Conservation (phyloP, 2,329 filamentous ascomycete genomes). For the Claviceps arundinis region DNA sequence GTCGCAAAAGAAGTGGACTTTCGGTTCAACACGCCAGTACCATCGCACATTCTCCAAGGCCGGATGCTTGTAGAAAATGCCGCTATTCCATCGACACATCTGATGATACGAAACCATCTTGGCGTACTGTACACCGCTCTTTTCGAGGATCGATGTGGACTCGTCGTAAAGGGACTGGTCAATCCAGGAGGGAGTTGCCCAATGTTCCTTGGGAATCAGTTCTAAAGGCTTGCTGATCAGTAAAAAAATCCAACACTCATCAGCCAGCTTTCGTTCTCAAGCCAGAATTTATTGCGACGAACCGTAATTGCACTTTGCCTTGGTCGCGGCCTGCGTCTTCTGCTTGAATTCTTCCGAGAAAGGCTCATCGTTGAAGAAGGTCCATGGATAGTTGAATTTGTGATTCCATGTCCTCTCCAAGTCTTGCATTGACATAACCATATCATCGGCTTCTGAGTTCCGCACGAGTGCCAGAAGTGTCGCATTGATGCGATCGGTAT, state of each 20-base stretch:
- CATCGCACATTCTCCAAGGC: constrained; percentile 70
- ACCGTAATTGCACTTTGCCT: constrained; percentile 80
- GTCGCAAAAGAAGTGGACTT: constrained; percentile 98
- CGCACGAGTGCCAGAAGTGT: constrained; percentile 85
- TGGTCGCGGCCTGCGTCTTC: constrained; percentile 67
- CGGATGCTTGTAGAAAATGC: constrained; percentile 93
- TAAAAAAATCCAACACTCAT: neutral
- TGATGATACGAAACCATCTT: constrained; percentile 86
- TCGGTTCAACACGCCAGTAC: constrained; percentile 98
- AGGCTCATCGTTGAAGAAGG: constrained; percentile 93
- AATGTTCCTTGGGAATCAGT: constrained; percentile 86
- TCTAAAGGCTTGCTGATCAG: constrained; percentile 34
- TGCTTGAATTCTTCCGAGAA: constrained; percentile 90
- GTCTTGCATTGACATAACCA: constrained; percentile 81
- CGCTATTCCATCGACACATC: constrained; percentile 99
- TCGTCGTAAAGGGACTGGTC: constrained; percentile 74
- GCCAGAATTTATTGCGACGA: constrained; percentile 15
- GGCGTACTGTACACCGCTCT: constrained; percentile 83
- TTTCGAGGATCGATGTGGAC: constrained; percentile 68
- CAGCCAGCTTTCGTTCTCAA: neutral
- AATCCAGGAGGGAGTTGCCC: constrained; percentile 87
- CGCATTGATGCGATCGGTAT: constrained; percentile 79
- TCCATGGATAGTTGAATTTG: constrained; percentile 99
- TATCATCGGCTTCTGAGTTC: constrained; percentile 74
- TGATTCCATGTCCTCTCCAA: constrained; percentile 91